Percentiles rank a stretch among this genome's conserved stretches.
These are phyloP conservation scores for Phialocephala subalpina DNA, from an alignment of 2,329 filamentous ascomycete genomes.

Conservation along the genomic window DNA sequence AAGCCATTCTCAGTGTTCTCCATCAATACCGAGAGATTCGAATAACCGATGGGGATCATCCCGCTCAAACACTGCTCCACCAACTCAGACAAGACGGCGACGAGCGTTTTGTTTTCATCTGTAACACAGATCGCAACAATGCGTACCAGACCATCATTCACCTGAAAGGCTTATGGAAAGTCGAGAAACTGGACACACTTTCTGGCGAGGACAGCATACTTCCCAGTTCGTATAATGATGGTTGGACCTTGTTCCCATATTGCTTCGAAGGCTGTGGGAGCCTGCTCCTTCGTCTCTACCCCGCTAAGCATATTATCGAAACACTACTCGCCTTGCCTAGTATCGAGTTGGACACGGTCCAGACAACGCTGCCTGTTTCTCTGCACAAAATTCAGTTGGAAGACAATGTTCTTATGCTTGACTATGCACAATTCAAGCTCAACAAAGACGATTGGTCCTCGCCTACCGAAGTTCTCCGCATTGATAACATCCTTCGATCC, in stretches of 20 bases:
- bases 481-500: constrained; percentile 43
- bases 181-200: constrained; percentile 42
- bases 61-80: constrained; percentile 37
- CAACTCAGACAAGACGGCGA: constrained; percentile 44
- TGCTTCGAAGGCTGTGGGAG: constrained; percentile 44
- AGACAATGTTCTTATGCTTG: constrained; percentile 44
- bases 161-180: constrained; percentile 40
- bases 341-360: neutral
- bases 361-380: constrained; percentile 5
- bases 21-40: constrained; percentile 38
- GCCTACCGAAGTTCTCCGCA: constrained; percentile 39
- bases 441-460: constrained; percentile 34
- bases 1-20: constrained; percentile 34
- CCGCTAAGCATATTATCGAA: constrained; percentile 32
- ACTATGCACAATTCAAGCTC: constrained; percentile 42
- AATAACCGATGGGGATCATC: constrained; percentile 25
- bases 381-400: constrained; percentile 37
- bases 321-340: constrained; percentile 16
- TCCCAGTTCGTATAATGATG: constrained; percentile 15
- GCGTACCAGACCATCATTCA: constrained; percentile 33
- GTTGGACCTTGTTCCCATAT: constrained; percentile 40
- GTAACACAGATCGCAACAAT: constrained; percentile 41
- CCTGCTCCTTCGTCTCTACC: constrained; percentile 38
- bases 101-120: constrained; percentile 43
- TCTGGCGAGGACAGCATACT: constrained; percentile 31